Evolutionary conservation across 1,284 basidiomycete genomes (phyloP), one percentile per base, ranked within the genome.

Genomic region (Trametes sp.): DNA sequence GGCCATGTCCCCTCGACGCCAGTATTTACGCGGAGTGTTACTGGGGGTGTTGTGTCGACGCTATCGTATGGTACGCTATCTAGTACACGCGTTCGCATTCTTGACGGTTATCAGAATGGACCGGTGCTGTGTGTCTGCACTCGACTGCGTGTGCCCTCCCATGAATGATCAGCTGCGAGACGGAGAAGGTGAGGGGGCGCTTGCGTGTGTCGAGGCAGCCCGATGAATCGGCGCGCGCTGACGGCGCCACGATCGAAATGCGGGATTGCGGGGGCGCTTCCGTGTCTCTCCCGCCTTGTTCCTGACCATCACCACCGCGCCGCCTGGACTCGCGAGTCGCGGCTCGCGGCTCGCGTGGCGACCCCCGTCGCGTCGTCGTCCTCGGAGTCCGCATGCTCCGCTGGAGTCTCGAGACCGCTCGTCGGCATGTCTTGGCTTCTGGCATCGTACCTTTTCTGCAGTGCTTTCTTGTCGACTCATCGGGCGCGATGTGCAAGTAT

Each of bases 31-130:
- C 42, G 33, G 57, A 35, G 19, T 24, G 46, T 42, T 51, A 36
- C 19, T 31, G 31, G 29, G 23, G 23, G 24, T 53, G 57, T 45
- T 53, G 16, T 46, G 50, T n/a, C 28, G 10, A 42, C 29, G 50
- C 50, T 52, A 59, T 59, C 57, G 41, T 59, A 59, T 42, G 38
- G 57, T 59, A 59, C 50, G 50, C 50, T 59, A 59, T 52, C 33
- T 53, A 59, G 57, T 59, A 45, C 41, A 16, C 31, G 33, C 26
- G 24, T 14, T 41, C 19, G 38, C 16, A 6, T 46, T 24, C 24
- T 23, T 51, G 29, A 42, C n/a, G n/a, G n/a, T n/a, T 21, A 8
- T 8, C n/a, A n/a, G n/a, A n/a, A n/a, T n/a, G n/a, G n/a, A n/a
- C n/a, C n/a, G n/a, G n/a, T n/a, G n/a, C n/a, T n/a, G n/a, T n/a